Evolutionary conservation across 139 green algal genomes (phyloP).

Genomic region (Closterium sp.): DNA sequence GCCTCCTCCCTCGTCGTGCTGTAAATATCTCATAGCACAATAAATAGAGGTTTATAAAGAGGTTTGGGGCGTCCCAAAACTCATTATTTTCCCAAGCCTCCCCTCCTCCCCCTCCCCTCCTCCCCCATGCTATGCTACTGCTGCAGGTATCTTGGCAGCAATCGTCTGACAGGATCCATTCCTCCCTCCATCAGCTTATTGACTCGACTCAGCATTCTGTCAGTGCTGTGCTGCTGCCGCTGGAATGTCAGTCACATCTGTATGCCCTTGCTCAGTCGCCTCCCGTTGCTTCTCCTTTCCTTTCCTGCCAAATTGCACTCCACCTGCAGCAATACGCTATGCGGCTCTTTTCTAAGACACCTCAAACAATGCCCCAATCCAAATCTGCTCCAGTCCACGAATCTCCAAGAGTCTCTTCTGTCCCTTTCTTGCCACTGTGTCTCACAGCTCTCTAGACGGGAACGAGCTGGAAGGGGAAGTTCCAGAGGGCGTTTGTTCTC

Average conservation of each 20-base stretch:
- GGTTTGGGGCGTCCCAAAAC: too few relatives aligned
- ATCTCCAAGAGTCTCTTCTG: too few relatives aligned
- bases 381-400: too few relatives aligned
- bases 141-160: not conserved
- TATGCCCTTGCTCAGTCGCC: not conserved
- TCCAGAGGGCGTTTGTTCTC: not conserved
- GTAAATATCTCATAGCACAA: too few relatives aligned
- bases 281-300: too few relatives aligned
- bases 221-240: not conserved
- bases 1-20: too few relatives aligned
- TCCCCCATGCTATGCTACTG: not conserved
- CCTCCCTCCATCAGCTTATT: not conserved
- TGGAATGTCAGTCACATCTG: not conserved
- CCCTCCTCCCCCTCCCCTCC: too few relatives aligned
- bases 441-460: not conserved
- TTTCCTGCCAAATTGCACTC: not conserved
- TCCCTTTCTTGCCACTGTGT: not conserved
- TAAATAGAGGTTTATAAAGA: too few relatives aligned
- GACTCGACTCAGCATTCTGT: not conserved
- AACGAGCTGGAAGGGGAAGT: not conserved
- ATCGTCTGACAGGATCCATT: not conserved
- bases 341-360: too few relatives aligned
- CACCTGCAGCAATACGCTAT: too few relatives aligned
- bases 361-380: too few relatives aligned
- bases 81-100: not conserved